Evolutionary conservation across 2,329 filamentous ascomycete genomes (phyloP).

Genomic region (Penicillium sp.): DNA sequence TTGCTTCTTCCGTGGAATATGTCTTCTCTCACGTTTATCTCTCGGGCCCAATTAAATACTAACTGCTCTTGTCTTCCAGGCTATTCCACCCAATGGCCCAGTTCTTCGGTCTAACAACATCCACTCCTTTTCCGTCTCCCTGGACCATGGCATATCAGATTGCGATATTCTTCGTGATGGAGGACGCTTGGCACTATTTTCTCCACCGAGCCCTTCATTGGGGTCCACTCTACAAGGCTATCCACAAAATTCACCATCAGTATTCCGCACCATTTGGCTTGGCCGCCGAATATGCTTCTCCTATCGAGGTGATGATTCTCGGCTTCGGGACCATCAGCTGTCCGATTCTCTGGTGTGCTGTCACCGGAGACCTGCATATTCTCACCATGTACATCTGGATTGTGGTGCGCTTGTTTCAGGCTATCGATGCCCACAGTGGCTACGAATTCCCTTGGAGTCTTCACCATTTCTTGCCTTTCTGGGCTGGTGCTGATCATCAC

Average conservation of each 20-base stretch:
- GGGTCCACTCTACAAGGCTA: constrained; percentile 89
- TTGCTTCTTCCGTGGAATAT: no score
- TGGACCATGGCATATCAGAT: constrained; percentile 92
- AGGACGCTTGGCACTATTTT: constrained; percentile 99
- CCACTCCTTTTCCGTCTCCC: constrained; percentile 82
- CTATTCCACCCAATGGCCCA: constrained; percentile 97
- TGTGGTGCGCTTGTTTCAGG: constrained; percentile 87
- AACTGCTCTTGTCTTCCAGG: constrained; percentile 34
- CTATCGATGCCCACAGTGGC: constrained; percentile 94
- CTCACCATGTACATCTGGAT: constrained; percentile 99
- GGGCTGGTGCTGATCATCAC: constrained; percentile 96
- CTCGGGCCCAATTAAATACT: no score
- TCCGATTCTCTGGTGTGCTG: constrained; percentile 78
- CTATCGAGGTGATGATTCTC: constrained; percentile 94
- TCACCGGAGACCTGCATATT: constrained; percentile 88
- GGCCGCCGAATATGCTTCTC: constrained; percentile 95
- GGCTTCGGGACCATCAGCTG: constrained; percentile 81
- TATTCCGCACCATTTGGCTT: constrained; percentile 97
- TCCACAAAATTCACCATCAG: constrained; percentile 99
- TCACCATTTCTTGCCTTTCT: constrained; percentile 94
- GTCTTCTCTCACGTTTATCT: no score
- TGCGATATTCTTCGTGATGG: constrained; percentile 88
- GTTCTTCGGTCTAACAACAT: constrained; percentile 84
- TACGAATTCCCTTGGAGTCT: constrained; percentile 99
- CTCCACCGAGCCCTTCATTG: constrained; percentile 90